Conservation (phyloP, 176 grass and related monocot genomes). For the Triticum dicoccoides region DNA sequence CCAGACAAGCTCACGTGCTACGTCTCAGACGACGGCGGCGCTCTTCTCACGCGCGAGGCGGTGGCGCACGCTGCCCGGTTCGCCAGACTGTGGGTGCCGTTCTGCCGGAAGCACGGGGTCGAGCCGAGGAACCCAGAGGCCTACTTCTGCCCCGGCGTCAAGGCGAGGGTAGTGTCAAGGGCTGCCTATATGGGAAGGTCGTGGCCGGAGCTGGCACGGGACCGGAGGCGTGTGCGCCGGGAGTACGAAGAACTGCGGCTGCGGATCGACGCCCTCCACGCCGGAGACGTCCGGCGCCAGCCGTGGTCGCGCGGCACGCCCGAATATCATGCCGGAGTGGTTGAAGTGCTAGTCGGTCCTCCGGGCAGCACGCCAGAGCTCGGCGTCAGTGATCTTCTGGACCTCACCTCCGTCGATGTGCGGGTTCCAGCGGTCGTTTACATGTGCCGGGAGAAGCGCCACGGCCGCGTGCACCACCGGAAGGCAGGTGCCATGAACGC, state of each 20-base stretch:
- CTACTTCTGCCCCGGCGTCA: background rate
- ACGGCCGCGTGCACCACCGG: background rate
- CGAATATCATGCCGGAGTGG: slow-evolving; percentile 9
- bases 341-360: background rate
- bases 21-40: slow-evolving; percentile 31
- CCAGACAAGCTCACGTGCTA: slow-evolving; percentile 22
- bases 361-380: background rate
- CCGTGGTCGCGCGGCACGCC: background rate
- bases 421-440: background rate
- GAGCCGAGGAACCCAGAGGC: slow-evolving; percentile 22
- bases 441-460: slow-evolving; percentile 27
- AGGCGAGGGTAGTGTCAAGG: background rate
- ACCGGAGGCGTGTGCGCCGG: slow-evolving; percentile 20
- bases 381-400: background rate
- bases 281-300: background rate
- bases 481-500: slow-evolving; percentile 34
- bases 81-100: slow-evolving; percentile 28
- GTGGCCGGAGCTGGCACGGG: slow-evolving; percentile 9
- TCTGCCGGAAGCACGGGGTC: slow-evolving; percentile 27
- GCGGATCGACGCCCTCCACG: slow-evolving; percentile 26
- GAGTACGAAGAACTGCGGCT: slow-evolving; percentile 37
- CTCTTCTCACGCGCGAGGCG: background rate
- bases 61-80: background rate
- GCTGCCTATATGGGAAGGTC: background rate
- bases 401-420: slow-evolving; percentile 20